These are phyloP conservation scores for Backusella tuberculispora DNA, from an alignment of 192 early-diverging fungal genomes.

Conservation along the genomic window DNA sequence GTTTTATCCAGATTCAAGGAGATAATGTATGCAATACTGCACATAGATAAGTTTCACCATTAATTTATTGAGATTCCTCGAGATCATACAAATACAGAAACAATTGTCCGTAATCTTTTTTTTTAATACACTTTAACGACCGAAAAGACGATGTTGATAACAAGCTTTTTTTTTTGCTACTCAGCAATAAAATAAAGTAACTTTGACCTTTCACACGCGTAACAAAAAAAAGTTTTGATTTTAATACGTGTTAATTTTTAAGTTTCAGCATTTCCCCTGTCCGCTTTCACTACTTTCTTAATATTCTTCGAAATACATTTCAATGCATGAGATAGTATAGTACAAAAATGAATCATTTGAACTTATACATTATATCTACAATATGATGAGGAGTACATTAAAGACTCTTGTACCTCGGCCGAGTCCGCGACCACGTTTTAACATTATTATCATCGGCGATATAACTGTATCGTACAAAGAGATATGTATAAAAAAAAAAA, in stretches of 20 bases:
- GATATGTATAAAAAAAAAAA: not conserved
- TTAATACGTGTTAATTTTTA: slow-evolving; percentile 3
- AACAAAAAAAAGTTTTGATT: not conserved
- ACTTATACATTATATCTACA: not conserved
- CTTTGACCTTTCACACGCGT: slow-evolving; percentile 17
- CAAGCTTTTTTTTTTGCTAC: not conserved
- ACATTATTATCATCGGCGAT: slow-evolving; percentile 10
- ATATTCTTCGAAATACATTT: not conserved
- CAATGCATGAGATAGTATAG: not conserved
- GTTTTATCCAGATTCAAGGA: not conserved
- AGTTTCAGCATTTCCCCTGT: not conserved
- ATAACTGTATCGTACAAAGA: not conserved
- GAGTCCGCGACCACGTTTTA: slow-evolving; percentile 23
- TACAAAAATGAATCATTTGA: not conserved
- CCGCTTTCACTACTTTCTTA: slow-evolving; percentile 3
- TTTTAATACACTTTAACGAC: not conserved
- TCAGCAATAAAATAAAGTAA: not conserved
- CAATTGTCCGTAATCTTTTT: slow-evolving; percentile 1
- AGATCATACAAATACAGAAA: slow-evolving; percentile 7
- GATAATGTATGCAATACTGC: slow-evolving; percentile 19
- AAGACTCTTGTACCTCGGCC: slow-evolving; percentile 16
- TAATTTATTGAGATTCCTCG: not conserved
- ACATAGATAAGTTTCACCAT: slow-evolving; percentile 14
- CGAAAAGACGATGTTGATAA: not conserved
- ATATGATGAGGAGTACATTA: not conserved